Conservation (phyloP, 805 yeast genomes). For the Sungouiella thailandica region DNA sequence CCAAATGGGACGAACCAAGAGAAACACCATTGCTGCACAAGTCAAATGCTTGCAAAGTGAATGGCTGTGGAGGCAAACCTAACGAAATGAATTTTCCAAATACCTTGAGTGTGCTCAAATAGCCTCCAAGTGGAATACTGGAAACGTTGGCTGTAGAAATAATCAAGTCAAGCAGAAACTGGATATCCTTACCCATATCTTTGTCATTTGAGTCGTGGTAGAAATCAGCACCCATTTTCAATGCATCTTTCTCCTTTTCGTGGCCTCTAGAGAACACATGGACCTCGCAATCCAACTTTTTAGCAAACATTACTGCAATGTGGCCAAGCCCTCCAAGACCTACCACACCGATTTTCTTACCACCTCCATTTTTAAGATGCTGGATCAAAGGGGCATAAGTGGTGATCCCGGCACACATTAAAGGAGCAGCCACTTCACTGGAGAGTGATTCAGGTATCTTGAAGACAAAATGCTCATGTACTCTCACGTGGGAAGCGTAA, state of each 20-base stretch:
- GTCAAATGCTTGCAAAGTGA: constrained; percentile 16
- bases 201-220: constrained; percentile 2
- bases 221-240: constrained; percentile 47
- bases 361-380: background rate
- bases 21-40: constrained; percentile 45
- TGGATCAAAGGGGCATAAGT: constrained; percentile 2
- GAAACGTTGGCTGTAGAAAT: constrained; percentile 43
- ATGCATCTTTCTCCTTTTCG: constrained; percentile 47
- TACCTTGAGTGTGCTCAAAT: constrained; percentile 46
- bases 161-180: background rate
- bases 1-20: constrained; percentile 54
- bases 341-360: constrained; percentile 46
- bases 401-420: constrained; percentile 6
- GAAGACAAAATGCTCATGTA: constrained; percentile 1
- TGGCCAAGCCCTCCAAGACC: constrained; percentile 66
- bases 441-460: background rate
- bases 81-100: constrained; percentile 55
- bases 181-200: constrained; percentile 11
- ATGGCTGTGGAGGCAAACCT: constrained; percentile 56
- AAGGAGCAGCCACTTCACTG: constrained; percentile 2
- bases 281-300: constrained; percentile 56
- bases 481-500: constrained; percentile 12
- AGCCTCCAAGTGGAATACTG: constrained; percentile 41
- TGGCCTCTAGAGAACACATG: constrained; percentile 47
- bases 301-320: constrained; percentile 50